Conservation (phyloP, 768 basidiomycete genomes). For the Tylopilus vinaceipallidus region DNA sequence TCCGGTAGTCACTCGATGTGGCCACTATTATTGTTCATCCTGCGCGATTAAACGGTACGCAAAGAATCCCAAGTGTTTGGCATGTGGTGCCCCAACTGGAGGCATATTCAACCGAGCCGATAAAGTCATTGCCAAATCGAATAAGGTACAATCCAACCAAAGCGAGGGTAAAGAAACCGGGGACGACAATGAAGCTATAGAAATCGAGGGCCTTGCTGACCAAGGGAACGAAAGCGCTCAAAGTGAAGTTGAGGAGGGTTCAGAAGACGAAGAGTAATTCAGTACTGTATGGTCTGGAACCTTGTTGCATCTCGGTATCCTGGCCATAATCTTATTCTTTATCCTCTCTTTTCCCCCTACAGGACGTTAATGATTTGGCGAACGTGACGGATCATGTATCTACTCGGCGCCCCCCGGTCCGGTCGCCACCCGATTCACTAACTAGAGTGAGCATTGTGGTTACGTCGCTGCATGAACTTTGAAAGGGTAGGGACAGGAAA, state of each 20-base stretch:
- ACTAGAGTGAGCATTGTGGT: slow-evolving; percentile 4
- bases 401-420: slow-evolving; percentile 5
- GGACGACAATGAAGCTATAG: slow-evolving; percentile 40
- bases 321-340: slow-evolving; percentile 21
- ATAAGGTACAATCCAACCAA: slow-evolving; percentile 63
- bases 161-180: slow-evolving; percentile 45
- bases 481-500: slow-evolving; percentile 1
- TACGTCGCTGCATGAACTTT: slow-evolving; percentile 5
- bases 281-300: slow-evolving; percentile 30
- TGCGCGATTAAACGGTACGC: slow-evolving; percentile 95
- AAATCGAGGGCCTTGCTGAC: slow-evolving; percentile 59
- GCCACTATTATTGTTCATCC: slow-evolving; percentile 92
- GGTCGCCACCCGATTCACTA: slow-evolving; percentile 1
- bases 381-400: slow-evolving; percentile 14
- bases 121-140: slow-evolving; percentile 86
- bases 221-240: slow-evolving; percentile 27
- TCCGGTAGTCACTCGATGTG: slow-evolving; percentile 93
- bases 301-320: slow-evolving; percentile 32
- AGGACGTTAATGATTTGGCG: slow-evolving; percentile 21
- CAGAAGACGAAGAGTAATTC: slow-evolving; percentile 31
- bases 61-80: slow-evolving; percentile 93
- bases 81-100: slow-evolving; percentile 88
- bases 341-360: slow-evolving; percentile 16
- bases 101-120: slow-evolving; percentile 97
- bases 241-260: slow-evolving; percentile 27